phyloP scores from a whole-genome alignment of 2,329 filamentous ascomycete species.

The Aspergillus oerlinghausenensis region DNA sequence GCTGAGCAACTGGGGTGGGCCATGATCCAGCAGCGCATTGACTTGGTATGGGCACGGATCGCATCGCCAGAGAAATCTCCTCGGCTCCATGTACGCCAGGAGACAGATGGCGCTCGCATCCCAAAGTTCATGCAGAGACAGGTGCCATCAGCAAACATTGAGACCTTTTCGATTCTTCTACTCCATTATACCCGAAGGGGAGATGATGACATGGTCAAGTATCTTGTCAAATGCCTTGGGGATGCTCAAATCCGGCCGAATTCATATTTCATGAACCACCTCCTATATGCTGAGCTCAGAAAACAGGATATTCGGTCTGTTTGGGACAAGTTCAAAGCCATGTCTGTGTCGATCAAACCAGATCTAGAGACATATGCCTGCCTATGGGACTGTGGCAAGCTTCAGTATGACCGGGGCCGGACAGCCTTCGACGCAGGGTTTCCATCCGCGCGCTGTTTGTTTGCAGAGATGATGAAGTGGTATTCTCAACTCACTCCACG shows the following conservation, averaged over 20 bases:
- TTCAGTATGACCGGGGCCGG: slow-evolving; percentile 45
- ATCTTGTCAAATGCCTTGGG: slow-evolving; percentile 59
- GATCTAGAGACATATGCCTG: slow-evolving; percentile 66
- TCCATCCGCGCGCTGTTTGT: slow-evolving; percentile 43
- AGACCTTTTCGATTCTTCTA: slow-evolving; percentile 73
- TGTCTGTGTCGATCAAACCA: slow-evolving; percentile 53
- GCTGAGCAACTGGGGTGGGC: slow-evolving; percentile 69
- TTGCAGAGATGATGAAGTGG: slow-evolving; percentile 48
- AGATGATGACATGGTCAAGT: slow-evolving; percentile 53
- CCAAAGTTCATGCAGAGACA: slow-evolving; percentile 39
- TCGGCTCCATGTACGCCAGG: slow-evolving; percentile 24
- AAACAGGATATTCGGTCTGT: slow-evolving; percentile 54
- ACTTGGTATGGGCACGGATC: slow-evolving; percentile 51
- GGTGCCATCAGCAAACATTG: slow-evolving; percentile 61
- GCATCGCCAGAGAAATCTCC: slow-evolving; percentile 19
- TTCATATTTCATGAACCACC: slow-evolving; percentile 73
- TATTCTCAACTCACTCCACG: slow-evolving; percentile 30
- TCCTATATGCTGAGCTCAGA: slow-evolving; percentile 63
- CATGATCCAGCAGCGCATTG: slow-evolving; percentile 68
- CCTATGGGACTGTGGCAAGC: slow-evolving; percentile 55
- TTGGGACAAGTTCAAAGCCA: slow-evolving; percentile 51
- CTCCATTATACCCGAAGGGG: slow-evolving; percentile 64
- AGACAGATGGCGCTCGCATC: slow-evolving; percentile 21
- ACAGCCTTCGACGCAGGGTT: slow-evolving; percentile 45
- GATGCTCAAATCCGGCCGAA: slow-evolving; percentile 63